These are phyloP conservation scores for Aegilops tauschii DNA, from an alignment of 176 grass and related monocot species.

Conservation along the genomic window DNA sequence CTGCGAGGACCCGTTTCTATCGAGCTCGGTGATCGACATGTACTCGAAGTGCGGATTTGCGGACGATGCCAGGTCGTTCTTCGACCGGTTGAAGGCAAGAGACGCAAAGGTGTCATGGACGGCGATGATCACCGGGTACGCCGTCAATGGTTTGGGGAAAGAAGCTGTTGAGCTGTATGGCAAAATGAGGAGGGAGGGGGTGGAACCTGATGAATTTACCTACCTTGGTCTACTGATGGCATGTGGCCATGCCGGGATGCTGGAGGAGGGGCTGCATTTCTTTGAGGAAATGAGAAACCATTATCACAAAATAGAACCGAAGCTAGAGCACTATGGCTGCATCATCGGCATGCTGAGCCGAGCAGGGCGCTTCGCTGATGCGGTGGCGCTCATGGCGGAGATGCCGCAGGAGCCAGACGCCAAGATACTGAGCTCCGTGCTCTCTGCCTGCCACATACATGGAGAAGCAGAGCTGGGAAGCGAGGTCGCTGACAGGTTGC, in stretches of 20 bases:
- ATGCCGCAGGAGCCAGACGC: conserved; percentile 52
- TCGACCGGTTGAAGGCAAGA: conserved; percentile 39
- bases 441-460: conserved; percentile 54
- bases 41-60: conserved; percentile 60
- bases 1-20: conserved; percentile 38
- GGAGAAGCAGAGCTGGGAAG: conserved; percentile 46
- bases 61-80: conserved; percentile 52
- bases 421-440: conserved; percentile 50
- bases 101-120: conserved; percentile 53
- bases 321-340: conserved; percentile 53
- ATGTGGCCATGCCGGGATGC: conserved; percentile 54
- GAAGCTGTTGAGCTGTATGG: conserved; percentile 46
- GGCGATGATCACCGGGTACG: conserved; percentile 56
- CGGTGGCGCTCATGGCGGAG: conserved; percentile 39
- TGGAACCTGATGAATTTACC: conserved; percentile 54
- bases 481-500: conserved; percentile 28
- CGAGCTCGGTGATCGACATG: conserved; percentile 64
- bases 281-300: conserved; percentile 57
- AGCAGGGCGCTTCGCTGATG: conserved; percentile 42
- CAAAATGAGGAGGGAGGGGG: conserved; percentile 37
- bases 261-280: conserved; percentile 42
- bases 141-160: conserved; percentile 45
- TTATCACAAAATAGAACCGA: conserved; percentile 22
- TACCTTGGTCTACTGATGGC: conserved; percentile 63
- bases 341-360: conserved; percentile 55